Evolutionary conservation across 1,284 basidiomycete species (phyloP).

Genomic region (Cryptococcus sp.): DNA sequence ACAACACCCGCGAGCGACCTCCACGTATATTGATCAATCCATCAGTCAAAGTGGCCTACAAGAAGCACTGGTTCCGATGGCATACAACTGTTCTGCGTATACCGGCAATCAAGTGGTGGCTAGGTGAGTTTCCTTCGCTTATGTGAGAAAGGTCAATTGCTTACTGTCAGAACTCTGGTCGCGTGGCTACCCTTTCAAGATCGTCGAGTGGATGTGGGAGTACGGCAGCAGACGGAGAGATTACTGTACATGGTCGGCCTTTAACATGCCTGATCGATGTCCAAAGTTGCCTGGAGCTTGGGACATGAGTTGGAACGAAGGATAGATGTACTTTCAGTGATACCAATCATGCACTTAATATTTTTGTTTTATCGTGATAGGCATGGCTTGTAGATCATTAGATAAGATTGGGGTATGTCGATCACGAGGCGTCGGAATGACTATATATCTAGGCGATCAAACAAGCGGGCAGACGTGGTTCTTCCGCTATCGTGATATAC

Average conservation of each 20-base stretch:
- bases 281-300: slow-evolving; percentile 19
- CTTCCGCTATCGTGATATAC: neutral
- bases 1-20: slow-evolving; percentile 8
- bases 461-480: neutral
- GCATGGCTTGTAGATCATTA: neutral
- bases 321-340: neutral
- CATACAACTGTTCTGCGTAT: neutral
- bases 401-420: neutral
- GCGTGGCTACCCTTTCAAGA: slow-evolving; percentile 16
- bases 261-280: slow-evolving; percentile 24
- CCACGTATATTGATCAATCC: neutral
- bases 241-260: slow-evolving; percentile 31
- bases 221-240: slow-evolving; percentile 15
- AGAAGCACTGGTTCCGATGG: neutral
- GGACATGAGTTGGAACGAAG: neutral
- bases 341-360: neutral
- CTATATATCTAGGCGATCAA: neutral
- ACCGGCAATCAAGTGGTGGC: neutral
- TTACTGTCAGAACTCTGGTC: slow-evolving; percentile 31
- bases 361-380: neutral
- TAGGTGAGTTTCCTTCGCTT: too few species aligned
- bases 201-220: slow-evolving; percentile 32
- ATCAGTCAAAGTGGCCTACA: neutral
- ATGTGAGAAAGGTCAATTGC: too few species aligned
- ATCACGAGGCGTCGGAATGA: neutral